Evolutionary conservation across 495 filamentous ascomycete genomes (phyloP), one percentile per base, ranked within the genome.

Genomic region (Amphirosellinia nigrospora): DNA sequence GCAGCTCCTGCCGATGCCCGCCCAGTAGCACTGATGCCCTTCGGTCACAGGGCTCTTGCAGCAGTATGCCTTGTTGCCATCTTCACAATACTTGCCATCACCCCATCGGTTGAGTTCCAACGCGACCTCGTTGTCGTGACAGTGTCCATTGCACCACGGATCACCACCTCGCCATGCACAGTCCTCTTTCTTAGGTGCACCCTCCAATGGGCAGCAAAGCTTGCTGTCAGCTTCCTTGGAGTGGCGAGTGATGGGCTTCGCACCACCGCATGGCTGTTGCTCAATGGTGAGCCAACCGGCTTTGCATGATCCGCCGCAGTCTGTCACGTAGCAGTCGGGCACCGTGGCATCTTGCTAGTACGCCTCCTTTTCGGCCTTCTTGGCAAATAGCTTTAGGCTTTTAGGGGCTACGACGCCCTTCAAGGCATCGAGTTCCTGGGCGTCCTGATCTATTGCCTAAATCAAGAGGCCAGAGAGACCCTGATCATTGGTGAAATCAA

Each of bases 251-350:
- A 70, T 9, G 59, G 45, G 3, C 36, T 21, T 50, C 72, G 50
- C 70, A 72, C 1, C 26, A 39, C 23, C 72, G 70, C 0, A 41
- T 34, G 1, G 65, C 64, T 46, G 61, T 64, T 9, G n/a, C 58
- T 73, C 15, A 43, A n/a, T n/a, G n/a, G n/a, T n/a, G n/a, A n/a
- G n/a, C n/a, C 41, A 8, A 32, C 73, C 73, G 1, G 73, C 0
- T 16, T 71, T 64, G 64, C 73, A 75, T 15, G 39, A 38, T 19
- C 53, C 55, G 38, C 59, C 69, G 61, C 71, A 73, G 32, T 61
- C 55, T 4, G 73, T 69, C 11, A 67, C 56, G 21, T 71, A 66
- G 38, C 66, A 66, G 19, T 70, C 13, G 0, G 34, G n/a, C 4
- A 26, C 41, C 1, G n/a, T 15, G 7, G 30, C 39, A 0, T 36